Evolutionary conservation across 1,139 yeast genomes (phyloP), one percentile per base, ranked within the genome.

Genomic region (Saccharomyces hybrid): DNA sequence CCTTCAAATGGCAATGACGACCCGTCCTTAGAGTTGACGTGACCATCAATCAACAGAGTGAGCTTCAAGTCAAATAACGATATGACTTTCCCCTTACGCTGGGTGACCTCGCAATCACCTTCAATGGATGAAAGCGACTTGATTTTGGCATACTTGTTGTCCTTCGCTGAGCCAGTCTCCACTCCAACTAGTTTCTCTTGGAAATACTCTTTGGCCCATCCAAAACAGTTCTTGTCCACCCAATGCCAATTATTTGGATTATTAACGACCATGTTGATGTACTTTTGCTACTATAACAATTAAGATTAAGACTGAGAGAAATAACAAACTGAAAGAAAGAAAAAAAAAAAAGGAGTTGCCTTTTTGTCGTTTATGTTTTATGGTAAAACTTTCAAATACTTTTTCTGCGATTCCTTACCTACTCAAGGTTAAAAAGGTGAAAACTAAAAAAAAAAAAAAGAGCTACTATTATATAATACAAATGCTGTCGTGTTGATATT

Each of bases 141-240:
- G 50, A 91, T 76, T 48, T 70, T 68, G 11, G 78, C 83, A 51
- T 52, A 60, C 2, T 69, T 63, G 41, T 73, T 69, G 6, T 67
- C 72, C 28, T 62, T 61, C 12, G 74, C 73, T 8, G 68, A 57
- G n/a, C 69, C 67, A 1, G 77, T 80, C 6, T 70, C 59, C 48
- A 82, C 61, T 1, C 84, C 84, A 9, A 75, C 74, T 47, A 90
- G 73, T 53, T 81, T 78, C 50, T 80, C 79, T 50, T 75, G 71
- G 70, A 93, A 88, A 71, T 91, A 93, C 49, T 80, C 78, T 59
- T 83, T 82, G 12, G 97, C 79, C 99, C 99, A 93, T 59, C 81
- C 84, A 58, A 91, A 79, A 74, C 99, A 93, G 78, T 93, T 93
- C 73, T 93, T 93, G 74, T 93, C 97, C 59, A 93, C 98, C 99